Conservation (phyloP, 148 eudicot genomes). For the Hydrangea macrophylla region DNA sequence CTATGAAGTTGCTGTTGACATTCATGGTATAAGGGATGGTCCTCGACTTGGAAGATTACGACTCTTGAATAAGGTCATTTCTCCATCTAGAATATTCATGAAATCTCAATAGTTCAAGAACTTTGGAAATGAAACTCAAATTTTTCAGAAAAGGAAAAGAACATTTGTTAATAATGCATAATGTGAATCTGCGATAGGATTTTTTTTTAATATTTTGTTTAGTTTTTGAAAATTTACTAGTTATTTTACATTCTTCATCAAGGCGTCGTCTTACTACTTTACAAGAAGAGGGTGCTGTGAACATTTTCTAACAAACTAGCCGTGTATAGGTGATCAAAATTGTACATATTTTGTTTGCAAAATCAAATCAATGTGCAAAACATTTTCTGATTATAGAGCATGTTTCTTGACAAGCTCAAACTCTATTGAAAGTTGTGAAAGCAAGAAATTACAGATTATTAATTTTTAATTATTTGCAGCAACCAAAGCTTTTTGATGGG, state of each 20-base stretch:
- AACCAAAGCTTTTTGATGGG: slow-evolving; percentile 76
- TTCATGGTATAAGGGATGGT: slow-evolving; percentile 73
- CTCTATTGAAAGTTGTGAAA: background rate
- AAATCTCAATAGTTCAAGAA: background rate
- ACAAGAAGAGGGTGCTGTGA: too few relatives aligned
- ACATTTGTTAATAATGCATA: too few relatives aligned
- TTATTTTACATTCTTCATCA: too few relatives aligned
- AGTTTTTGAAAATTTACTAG: too few relatives aligned
- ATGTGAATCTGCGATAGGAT: too few relatives aligned
- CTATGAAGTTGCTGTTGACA: slow-evolving; percentile 69
- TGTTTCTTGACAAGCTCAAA: background rate
- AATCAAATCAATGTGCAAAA: background rate
- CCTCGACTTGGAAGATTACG: slow-evolving; percentile 85
- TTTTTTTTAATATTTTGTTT: too few relatives aligned
- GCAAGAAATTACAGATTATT: background rate
- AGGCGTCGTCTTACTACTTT: too few relatives aligned
- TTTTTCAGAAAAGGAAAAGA: background rate
- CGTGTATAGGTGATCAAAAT: background rate
- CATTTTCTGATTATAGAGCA: background rate
- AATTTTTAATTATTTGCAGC: slow-evolving; percentile 43
- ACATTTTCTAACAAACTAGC: too few relatives aligned
- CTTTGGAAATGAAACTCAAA: background rate
- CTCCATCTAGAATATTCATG: background rate
- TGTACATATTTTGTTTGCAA: background rate
- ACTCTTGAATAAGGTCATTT: slow-evolving; percentile 59